Base-by-base conservation (phyloP, 2,329 filamentous ascomycete species). In the Fusarium odoratissimum region DNA sequence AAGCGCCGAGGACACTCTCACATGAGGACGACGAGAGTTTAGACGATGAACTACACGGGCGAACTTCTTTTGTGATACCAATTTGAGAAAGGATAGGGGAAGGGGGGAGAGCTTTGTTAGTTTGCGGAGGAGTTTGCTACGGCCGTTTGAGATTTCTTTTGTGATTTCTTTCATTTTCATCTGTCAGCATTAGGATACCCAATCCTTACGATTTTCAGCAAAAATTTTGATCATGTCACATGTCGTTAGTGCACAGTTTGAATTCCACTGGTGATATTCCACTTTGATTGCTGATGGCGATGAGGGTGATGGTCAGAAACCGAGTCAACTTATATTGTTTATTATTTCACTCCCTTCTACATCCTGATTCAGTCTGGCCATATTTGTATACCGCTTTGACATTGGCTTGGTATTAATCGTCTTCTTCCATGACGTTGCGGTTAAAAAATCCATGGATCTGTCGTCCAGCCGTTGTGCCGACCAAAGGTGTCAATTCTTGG, bases 391-490 rank as follows among this genome's bases (percentile, higher is more conserved):
- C 7, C 9, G n/a, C 8, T 37, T 28, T 28, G 10, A 10, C 17
- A 38, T n/a, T 13, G 8, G 30, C 42, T 31, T 37, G 33, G 14
- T 9, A 49, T 31, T 37, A 25, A 21, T 45, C 38, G 37, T 85
- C 85, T 54, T 89, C 83, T 65, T 89, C 87, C 78, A 90, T 84
- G 25, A 90, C 80, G 76, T 90, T 89, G 55, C 86, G 83, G 28
- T 92, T 92, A 76, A 99, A 98, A 80, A 99, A 98, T 21, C 88
- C 87, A 62, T 90, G 85, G 41, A 98, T 93, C 83, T 92, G 90
- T 79, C 91, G 89, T 31, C 90, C 95, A 21, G 92, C 90, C 79
- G 95, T 92, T 71, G 86, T 91, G 1, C 96, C 96, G 30, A 98
- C 91, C 64, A 97, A 73, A 35, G 88, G 88, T 72, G 90, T 88